Percentiles rank a stretch among this genome's conserved stretches.
Evolutionary conservation across 2,329 filamentous ascomycete genomes (phyloP).

Genomic region (Clarireedia paspali): DNA sequence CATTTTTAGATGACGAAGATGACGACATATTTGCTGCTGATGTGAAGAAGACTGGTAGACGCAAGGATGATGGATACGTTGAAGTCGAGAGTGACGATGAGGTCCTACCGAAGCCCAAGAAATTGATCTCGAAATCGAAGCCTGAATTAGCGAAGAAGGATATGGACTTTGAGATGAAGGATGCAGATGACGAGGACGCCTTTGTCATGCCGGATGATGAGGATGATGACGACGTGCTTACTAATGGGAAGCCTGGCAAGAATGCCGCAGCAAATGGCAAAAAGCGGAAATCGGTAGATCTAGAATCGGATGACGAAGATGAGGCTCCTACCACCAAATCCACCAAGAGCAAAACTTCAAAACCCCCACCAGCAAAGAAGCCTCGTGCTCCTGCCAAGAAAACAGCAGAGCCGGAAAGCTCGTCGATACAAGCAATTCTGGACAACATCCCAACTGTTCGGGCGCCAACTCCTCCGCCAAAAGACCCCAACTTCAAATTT

Average conservation of each 20-base stretch:
- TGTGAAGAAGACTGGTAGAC: conserved; percentile 55
- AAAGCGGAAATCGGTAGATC: conserved; percentile 51
- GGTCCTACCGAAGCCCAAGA: conserved; percentile 51
- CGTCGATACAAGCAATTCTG: conserved; percentile 73
- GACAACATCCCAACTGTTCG: conserved; percentile 78
- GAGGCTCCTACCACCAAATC: conserved; percentile 50
- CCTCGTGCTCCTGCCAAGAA: conserved; percentile 43
- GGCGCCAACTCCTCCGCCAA: conserved; percentile 74
- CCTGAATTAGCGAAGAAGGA: conserved; percentile 32
- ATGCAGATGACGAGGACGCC: conserved; percentile 26
- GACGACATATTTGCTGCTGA: conserved; percentile 80
- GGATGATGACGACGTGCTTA: conserved; percentile 38
- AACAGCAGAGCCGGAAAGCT: conserved; percentile 56
- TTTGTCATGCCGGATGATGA: conserved; percentile 31
- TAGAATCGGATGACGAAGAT: conserved; percentile 48
- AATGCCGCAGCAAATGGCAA: conserved; percentile 31
- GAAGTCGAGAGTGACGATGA: conserved; percentile 65
- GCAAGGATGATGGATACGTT: conserved; percentile 66
- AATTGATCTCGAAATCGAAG: conserved; percentile 29
- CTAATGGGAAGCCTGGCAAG: conserved; percentile 22
- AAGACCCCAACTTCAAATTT: conserved; percentile 66
- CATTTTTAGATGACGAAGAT: conserved; percentile 49
- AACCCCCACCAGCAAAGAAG: conserved; percentile 30
- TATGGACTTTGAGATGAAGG: conserved; percentile 39
- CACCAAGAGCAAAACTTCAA: conserved; percentile 26